Percentiles rank a stretch among this genome's conserved stretches.
phyloP scores from a whole-genome alignment of 2,329 filamentous ascomycete species.

The Aureobasidium sp. region DNA sequence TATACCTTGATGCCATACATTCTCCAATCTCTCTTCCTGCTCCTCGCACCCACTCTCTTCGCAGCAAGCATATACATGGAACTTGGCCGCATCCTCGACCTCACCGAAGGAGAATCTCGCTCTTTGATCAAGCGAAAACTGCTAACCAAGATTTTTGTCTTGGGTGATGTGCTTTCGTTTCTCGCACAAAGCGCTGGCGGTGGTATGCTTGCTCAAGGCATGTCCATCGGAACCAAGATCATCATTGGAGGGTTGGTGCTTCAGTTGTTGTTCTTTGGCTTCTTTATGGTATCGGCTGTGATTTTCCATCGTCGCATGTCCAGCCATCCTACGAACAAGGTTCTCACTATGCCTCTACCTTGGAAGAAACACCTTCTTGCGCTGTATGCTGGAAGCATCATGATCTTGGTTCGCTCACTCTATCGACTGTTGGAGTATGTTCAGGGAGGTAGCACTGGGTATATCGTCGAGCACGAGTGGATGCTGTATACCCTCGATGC shows the following conservation, averaged over 20 bases:
- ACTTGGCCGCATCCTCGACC: slow-evolving; percentile 39
- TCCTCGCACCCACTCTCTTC: slow-evolving; percentile 44
- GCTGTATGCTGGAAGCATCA: slow-evolving; percentile 32
- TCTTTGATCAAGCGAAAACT: slow-evolving; percentile 39
- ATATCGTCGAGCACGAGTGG: slow-evolving; percentile 36
- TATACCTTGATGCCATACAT: slow-evolving; percentile 33
- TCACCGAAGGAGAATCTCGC: slow-evolving; percentile 36
- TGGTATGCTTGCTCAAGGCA: slow-evolving; percentile 30
- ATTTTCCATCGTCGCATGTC: slow-evolving; percentile 44
- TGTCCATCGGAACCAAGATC: slow-evolving; percentile 42
- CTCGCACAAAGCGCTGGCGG: slow-evolving; percentile 43
- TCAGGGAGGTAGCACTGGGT: slow-evolving; percentile 35
- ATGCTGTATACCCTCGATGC: slow-evolving; percentile 43
- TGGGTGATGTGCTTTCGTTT: slow-evolving; percentile 49
- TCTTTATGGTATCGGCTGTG: slow-evolving; percentile 46
- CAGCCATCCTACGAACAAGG: background rate
- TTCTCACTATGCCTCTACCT: slow-evolving; percentile 22
- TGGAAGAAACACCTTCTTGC: slow-evolving; percentile 32
- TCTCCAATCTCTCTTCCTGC: slow-evolving; percentile 38
- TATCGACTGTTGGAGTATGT: slow-evolving; percentile 45
- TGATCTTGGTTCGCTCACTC: slow-evolving; percentile 42
- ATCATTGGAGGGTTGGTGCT: slow-evolving; percentile 51
- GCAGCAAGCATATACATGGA: slow-evolving; percentile 49
- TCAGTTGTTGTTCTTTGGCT: slow-evolving; percentile 51
- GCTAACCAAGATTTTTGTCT: slow-evolving; percentile 51